Percentiles rank a stretch among this genome's conserved stretches.
Conservation (phyloP, 176 grass and related monocot species). For the Musa acuminata region DNA sequence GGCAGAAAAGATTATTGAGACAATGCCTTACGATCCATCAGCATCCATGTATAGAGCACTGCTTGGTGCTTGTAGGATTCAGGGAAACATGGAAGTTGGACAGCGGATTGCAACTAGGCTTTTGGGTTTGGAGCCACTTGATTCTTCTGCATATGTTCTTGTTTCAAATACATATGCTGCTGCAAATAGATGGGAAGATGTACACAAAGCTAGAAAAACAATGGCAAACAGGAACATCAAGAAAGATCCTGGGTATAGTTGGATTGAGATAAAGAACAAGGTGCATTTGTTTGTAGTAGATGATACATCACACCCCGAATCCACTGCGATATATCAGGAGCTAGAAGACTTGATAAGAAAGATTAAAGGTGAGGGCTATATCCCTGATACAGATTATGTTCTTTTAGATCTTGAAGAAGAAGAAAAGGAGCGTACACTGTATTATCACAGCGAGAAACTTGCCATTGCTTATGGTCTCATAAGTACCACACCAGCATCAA, state of each 20-base stretch:
- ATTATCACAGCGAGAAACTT: slow-evolving; percentile 23
- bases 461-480: slow-evolving; percentile 20
- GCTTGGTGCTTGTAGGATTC: slow-evolving; percentile 23
- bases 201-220: slow-evolving; percentile 16
- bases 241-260: slow-evolving; percentile 23
- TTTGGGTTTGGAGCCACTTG: slow-evolving; percentile 17
- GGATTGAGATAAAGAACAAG: slow-evolving; percentile 17
- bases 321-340: slow-evolving; percentile 15
- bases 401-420: slow-evolving; percentile 28
- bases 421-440: slow-evolving; percentile 8
- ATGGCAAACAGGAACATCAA: slow-evolving; percentile 16
- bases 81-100: slow-evolving; percentile 16
- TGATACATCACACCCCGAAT: slow-evolving; percentile 10
- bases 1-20: slow-evolving; percentile 15
- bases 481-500: slow-evolving; percentile 1
- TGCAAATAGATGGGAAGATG: slow-evolving; percentile 20
- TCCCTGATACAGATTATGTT: slow-evolving; percentile 12
- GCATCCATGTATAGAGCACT: slow-evolving; percentile 18
- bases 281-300: slow-evolving; percentile 19
- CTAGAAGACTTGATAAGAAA: slow-evolving; percentile 22
- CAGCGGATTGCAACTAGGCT: slow-evolving; percentile 22
- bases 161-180: slow-evolving; percentile 24
- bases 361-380: slow-evolving; percentile 13
- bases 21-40: slow-evolving; percentile 20
- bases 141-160: slow-evolving; percentile 26